Evolutionary conservation across 2,329 filamentous ascomycete genomes (phyloP), one percentile per base, ranked within the genome.

Genomic region (Fusarium sp.): DNA sequence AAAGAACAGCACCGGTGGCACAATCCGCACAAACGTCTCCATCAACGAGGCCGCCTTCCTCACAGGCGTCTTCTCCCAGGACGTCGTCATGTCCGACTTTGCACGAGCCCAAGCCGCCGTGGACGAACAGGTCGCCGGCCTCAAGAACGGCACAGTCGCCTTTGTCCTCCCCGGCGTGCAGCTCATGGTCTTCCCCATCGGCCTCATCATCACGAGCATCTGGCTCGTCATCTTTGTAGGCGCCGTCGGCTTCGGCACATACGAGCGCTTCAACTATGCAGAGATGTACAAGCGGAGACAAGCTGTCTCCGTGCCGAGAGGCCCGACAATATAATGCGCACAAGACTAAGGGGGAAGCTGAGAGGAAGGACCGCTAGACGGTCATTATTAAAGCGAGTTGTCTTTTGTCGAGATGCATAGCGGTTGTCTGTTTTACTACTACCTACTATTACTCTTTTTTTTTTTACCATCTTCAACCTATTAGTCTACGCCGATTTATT

Each of bases 41-140:
- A 88, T 90, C 69, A 91, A 92, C 81, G 91, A 94, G 80, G 92
- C 93, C 17, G 88, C 89, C 8, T 95, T 95, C 76, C 88, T 94
- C 43, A 89, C 88, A 15, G 93, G 93, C 61, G 88, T 93, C 76
- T 95, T 95, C 82, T 89, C 92, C 63, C 83, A 87, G 59, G 84
- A 88, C 65, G 84, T 89, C 15, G 81, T 90, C 78, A 81, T 87
- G 77, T 91, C 89, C 68, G 83, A 86, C 60, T 84, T 87, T 40
- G 80, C 83, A 52, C 75, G 83, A 58, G 89, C 89, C 27, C 83
- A 87, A 70, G 81, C 85, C 20, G 86, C 87, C 37, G 88, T 90
- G 20, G 82, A 88, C 68, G 80, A 85, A 4, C 83, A 87, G 22
- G 80, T 87, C 1, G 81, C 79, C 1, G 82, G 80, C 5, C 82